A percentile compares a stretch with the other conserved stretches of the same genome.
These are phyloP conservation scores for Sugiyamaella neomexicana DNA, from an alignment of 1,139 yeast genomes.

Conservation along the genomic window DNA sequence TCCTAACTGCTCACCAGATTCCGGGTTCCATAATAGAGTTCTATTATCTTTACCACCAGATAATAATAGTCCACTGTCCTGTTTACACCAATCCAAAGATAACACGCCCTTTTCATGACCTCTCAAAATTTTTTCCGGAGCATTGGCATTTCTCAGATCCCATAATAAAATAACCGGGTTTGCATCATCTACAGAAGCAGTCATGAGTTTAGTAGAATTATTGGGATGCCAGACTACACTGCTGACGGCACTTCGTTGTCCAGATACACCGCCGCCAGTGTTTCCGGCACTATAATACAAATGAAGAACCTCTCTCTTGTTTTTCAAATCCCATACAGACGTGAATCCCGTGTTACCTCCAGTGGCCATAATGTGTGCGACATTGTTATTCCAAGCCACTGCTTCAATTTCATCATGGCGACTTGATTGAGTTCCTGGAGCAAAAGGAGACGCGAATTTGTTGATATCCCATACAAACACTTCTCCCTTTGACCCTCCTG, in stretches of 20 bases:
- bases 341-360: constrained; percentile 85
- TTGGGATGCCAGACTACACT: constrained; percentile 78
- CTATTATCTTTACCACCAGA: constrained; percentile 92
- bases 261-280: constrained; percentile 58
- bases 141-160: constrained; percentile 92
- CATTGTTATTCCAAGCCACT: constrained; percentile 86
- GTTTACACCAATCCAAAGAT: constrained; percentile 89
- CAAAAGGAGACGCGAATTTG: constrained; percentile 55
- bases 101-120: constrained; percentile 90
- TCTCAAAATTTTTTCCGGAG: constrained; percentile 70
- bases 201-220: constrained; percentile 77
- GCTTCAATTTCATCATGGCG: constrained; percentile 81
- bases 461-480: constrained; percentile 86
- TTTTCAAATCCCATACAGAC: constrained; percentile 90
- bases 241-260: constrained; percentile 46
- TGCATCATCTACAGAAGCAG: constrained; percentile 81
- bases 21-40: constrained; percentile 89
- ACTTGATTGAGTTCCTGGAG: constrained; percentile 67
- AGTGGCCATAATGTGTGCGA: constrained; percentile 82
- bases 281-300: constrained; percentile 54
- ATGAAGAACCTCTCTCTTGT: constrained; percentile 85
- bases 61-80: constrained; percentile 73
- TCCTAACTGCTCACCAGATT: constrained; percentile 65
- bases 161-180: constrained; percentile 83
- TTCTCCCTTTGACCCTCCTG: constrained; percentile 88